These are phyloP conservation scores for Mucor racemosus DNA, from an alignment of 371 early-diverging fungal species.

Conservation along the genomic window DNA sequence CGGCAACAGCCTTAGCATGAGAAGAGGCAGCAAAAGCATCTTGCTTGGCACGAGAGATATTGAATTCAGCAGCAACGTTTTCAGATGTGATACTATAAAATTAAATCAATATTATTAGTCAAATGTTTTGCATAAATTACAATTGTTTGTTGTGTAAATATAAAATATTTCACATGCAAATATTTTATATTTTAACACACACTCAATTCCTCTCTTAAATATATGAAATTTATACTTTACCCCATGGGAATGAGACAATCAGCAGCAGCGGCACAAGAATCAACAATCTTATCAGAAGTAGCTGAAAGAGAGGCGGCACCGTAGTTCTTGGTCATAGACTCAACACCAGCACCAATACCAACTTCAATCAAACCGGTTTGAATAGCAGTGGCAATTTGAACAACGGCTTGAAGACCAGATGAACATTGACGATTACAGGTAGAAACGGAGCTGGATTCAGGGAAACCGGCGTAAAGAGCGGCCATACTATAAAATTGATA, in stretches of 20 bases:
- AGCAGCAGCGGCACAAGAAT: constrained; percentile 69
- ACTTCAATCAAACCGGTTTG: constrained; percentile 91
- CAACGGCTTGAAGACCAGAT: constrained; percentile 94
- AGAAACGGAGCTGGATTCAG: constrained; percentile 80
- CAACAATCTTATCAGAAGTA: constrained; percentile 77
- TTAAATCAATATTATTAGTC: not conserved
- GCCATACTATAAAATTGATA: constrained; percentile 51
- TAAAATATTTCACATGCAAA: constrained; percentile 1
- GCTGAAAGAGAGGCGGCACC: constrained; percentile 78
- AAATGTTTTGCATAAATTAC: not conserved
- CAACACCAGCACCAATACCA: constrained; percentile 98
- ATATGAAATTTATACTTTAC: constrained; percentile 36
- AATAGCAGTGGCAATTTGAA: constrained; percentile 90
- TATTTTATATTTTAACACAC: not conserved
- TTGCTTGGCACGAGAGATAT: constrained; percentile 82
- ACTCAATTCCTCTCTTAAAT: not conserved
- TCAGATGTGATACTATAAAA: constrained; percentile 85
- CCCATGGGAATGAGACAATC: constrained; percentile 92
- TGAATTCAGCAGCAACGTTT: constrained; percentile 91
- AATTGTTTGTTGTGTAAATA: not conserved
- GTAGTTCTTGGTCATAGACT: constrained; percentile 96
- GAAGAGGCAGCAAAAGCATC: constrained; percentile 89
- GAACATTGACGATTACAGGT: constrained; percentile 98
- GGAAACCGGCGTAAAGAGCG: constrained; percentile 92
- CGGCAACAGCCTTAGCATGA: constrained; percentile 80